A percentile compares a stretch with the other conserved stretches of the same genome.
Conservation (phyloP, 345 rosid species). For the Corchorus olitorius region DNA sequence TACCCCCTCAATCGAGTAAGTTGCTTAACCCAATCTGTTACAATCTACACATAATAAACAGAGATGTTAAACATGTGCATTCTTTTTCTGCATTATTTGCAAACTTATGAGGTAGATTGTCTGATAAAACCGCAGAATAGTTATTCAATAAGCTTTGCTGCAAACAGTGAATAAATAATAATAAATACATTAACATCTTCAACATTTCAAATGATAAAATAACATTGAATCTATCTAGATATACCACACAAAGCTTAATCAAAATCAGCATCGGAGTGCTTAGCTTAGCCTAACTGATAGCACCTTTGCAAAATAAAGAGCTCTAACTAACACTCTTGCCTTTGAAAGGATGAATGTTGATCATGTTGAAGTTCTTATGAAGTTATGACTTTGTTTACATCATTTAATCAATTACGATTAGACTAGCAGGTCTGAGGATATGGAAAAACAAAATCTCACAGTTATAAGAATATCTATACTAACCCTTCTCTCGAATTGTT, state of each 20-base stretch:
- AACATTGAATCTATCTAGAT: not conserved
- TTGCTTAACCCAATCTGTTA: slow-evolving; percentile 66
- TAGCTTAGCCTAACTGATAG: not conserved
- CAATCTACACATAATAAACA: slow-evolving; percentile 41
- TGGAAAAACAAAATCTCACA: too few relatives aligned
- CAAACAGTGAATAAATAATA: not conserved
- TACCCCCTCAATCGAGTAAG: slow-evolving; percentile 57
- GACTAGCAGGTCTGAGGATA: not conserved
- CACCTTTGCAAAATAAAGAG: not conserved
- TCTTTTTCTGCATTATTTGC: not conserved
- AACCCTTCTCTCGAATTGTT: not conserved
- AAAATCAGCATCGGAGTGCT: not conserved
- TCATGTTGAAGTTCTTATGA: too few relatives aligned
- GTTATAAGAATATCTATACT: not conserved
- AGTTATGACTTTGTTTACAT: too few relatives aligned
- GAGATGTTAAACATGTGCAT: not conserved
- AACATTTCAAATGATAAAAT: not conserved
- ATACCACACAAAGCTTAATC: not conserved
- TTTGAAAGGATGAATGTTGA: not conserved
- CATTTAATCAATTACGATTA: not conserved
- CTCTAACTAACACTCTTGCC: not conserved
- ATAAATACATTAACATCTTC: not conserved
- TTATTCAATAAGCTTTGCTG: not conserved
- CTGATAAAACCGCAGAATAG: not conserved
- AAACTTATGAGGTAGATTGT: not conserved